A percentile compares a stretch with the other conserved stretches of the same genome.
Evolutionary conservation across 768 basidiomycete genomes (phyloP).

Genomic region (Chalciporus sphaerocephalus): DNA sequence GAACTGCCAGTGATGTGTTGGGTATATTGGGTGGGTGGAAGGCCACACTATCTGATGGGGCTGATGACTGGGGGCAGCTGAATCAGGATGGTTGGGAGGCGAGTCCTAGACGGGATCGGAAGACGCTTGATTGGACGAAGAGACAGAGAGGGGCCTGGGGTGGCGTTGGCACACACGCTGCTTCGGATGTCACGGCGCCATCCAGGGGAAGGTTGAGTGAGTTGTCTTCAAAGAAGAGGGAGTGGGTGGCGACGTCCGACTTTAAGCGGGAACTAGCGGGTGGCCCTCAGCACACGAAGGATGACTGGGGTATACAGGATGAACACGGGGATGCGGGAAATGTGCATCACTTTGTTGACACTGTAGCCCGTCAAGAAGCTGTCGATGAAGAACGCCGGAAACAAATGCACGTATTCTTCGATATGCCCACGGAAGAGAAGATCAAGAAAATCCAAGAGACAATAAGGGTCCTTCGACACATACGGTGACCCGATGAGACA

Average conservation of each 20-base stretch:
- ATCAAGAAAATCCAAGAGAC: conserved; percentile 48
- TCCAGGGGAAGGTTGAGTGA: conserved; percentile 11
- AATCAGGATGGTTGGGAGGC: conserved; percentile 7
- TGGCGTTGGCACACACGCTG: conserved; percentile 1
- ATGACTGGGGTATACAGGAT: conserved; percentile 1
- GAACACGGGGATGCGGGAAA: conserved; percentile 11
- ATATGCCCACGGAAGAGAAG: conserved; percentile 56
- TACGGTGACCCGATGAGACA: neutral
- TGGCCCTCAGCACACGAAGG: neutral
- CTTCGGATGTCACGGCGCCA: conserved; percentile 21
- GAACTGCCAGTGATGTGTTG: conserved; percentile 26
- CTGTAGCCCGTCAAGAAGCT: conserved; percentile 38
- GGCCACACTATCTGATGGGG: conserved; percentile 2
- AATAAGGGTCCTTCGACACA: conserved; percentile 37
- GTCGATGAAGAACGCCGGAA: conserved; percentile 37
- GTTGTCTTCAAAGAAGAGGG: conserved; percentile 20
- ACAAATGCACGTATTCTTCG: conserved; percentile 49
- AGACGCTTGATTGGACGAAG: neutral
- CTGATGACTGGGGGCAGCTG: conserved; percentile 10
- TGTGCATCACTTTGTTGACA: conserved; percentile 41
- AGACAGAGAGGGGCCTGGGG: conserved; percentile 15
- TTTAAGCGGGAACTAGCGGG: neutral
- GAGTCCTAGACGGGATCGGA: conserved; percentile 7
- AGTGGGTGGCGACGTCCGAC: neutral
- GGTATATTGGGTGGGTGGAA: conserved; percentile 28